Percentiles rank a stretch among this genome's conserved stretches.
Conservation (phyloP, 192 early-diverging fungal genomes). For the Linnemannia elongata region DNA sequence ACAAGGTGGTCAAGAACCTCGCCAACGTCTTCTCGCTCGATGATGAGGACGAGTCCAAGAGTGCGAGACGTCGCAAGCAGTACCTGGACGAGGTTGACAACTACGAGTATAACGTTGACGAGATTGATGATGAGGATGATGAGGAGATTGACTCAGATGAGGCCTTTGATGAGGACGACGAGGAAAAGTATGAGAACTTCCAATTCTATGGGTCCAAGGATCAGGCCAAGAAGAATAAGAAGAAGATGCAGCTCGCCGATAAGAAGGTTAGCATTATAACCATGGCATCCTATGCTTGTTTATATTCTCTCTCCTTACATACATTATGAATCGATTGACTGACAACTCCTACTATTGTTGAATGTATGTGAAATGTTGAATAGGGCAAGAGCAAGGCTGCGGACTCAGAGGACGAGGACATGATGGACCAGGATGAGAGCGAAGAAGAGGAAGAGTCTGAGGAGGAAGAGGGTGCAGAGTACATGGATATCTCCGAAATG, state of each 20-base stretch:
- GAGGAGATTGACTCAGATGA: slow-evolving; percentile 95
- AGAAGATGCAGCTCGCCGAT: slow-evolving; percentile 15
- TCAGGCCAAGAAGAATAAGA: slow-evolving; percentile 43
- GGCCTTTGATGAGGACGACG: slow-evolving; percentile 88
- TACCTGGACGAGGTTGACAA: slow-evolving; percentile 73
- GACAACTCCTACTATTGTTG: not conserved
- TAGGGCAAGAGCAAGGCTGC: slow-evolving; percentile 28
- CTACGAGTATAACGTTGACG: slow-evolving; percentile 80
- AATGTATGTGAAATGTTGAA: not conserved
- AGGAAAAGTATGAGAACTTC: slow-evolving; percentile 84
- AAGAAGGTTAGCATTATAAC: slow-evolving; percentile 17
- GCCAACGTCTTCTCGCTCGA: slow-evolving; percentile 55
- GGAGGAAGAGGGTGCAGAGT: slow-evolving; percentile 52
- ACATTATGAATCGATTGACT: not conserved
- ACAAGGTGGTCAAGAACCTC: slow-evolving; percentile 31
- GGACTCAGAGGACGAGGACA: slow-evolving; percentile 42
- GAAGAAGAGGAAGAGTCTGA: slow-evolving; percentile 57
- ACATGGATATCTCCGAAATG: slow-evolving; percentile 58
- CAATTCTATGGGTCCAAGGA: slow-evolving; percentile 70
- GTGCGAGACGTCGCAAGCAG: slow-evolving; percentile 57
- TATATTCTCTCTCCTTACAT: not conserved
- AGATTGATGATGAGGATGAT: slow-evolving; percentile 90
- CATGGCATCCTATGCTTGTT: not conserved
- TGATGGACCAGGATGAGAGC: slow-evolving; percentile 57
- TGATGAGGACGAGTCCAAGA: slow-evolving; percentile 60